Base-by-base conservation (phyloP, 805 yeast genomes). In the Naumovozyma castellii region DNA sequence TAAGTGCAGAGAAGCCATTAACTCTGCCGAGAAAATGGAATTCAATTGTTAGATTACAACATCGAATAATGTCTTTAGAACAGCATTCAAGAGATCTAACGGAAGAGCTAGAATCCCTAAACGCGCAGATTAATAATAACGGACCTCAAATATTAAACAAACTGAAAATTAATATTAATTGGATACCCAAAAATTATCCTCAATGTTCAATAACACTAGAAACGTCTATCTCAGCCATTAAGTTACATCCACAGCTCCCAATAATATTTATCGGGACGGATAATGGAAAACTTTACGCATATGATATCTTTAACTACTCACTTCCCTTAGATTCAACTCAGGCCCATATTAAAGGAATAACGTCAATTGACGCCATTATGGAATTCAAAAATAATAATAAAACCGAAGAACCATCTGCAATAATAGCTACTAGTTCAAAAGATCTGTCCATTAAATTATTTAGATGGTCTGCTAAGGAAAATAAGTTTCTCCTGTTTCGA, bases 31-130 rank as follows among this genome's bases (percentile, higher is more conserved):
- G 80, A 61, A 88, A 87, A 63, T 88, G 97, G 97, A 70, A 80
- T 1, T 79, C 94, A 0, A 90, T 88, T 3, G 69, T 85, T 25
- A 66, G 95, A 35, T 66, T 90, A 22, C 96, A 90, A 61, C 73
- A 78, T 45, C 72, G 75, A 50, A 78, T 80, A 33, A 64, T 80
- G 42, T 90, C 80, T 38, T 60, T 86, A 34, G 95, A 88, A 52
- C 61, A 69, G 15, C 80, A 78, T 35, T 57, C 74, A 3, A 60
- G 60, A 14, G 68, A 71, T 31, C 63, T 79, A 44, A 64, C 73
- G 32, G 69, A 71, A n/a, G 64, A 67, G 13, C 51, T 71, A 15
- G 72, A 69, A 17, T 27, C 14, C 16, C 31, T 43, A 18, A 36
- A 41, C 15, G 6, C 10, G 10, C 27, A 22, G 10, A 22, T 22